A percentile compares a stretch with the other conserved stretches of the same genome.
These are phyloP conservation scores for Iris macrosiphon DNA, from an alignment of 106 monocot genomes.

Conservation along the genomic window DNA sequence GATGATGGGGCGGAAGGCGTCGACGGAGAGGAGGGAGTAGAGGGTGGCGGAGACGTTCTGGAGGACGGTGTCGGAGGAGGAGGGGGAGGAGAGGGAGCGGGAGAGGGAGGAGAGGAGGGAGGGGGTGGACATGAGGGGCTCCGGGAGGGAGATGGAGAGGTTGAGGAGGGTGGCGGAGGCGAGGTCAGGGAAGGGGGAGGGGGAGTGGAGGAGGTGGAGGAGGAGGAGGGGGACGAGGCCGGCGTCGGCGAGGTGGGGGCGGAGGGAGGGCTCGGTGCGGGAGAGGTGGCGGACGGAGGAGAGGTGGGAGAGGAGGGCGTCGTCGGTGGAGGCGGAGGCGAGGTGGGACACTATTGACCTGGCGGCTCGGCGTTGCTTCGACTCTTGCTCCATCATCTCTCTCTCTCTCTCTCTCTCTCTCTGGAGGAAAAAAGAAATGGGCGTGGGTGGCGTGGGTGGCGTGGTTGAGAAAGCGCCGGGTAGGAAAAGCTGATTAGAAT, in stretches of 20 bases:
- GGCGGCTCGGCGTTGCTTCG: slow-evolving; percentile 43
- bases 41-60: slow-evolving; percentile 66
- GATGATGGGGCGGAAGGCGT: slow-evolving; percentile 56
- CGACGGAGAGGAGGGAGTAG: slow-evolving; percentile 72
- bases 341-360: slow-evolving; percentile 30
- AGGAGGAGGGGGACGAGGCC: slow-evolving; percentile 56
- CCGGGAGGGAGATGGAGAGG: slow-evolving; percentile 54
- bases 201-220: slow-evolving; percentile 17
- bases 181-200: slow-evolving; percentile 20
- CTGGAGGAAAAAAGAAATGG: too few relatives aligned
- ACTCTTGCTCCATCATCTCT: too few relatives aligned
- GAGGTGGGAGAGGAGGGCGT: slow-evolving; percentile 14
- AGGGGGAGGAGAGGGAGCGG: slow-evolving; percentile 20
- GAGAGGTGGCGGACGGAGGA: slow-evolving; percentile 49
- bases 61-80: slow-evolving; percentile 10
- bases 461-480: too few relatives aligned
- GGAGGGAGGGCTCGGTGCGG: slow-evolving; percentile 54
- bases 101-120: slow-evolving; percentile 57
- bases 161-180: slow-evolving; percentile 73
- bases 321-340: slow-evolving; percentile 7
- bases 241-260: slow-evolving; percentile 43
- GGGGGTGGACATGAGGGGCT: slow-evolving; percentile 57
- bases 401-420: slow-evolving; percentile 15
- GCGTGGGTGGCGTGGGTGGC: too few relatives aligned
- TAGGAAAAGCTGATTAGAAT: too few relatives aligned